Base-by-base conservation (phyloP, 2,329 filamentous ascomycete genomes). In the Epichloe sibirici region DNA sequence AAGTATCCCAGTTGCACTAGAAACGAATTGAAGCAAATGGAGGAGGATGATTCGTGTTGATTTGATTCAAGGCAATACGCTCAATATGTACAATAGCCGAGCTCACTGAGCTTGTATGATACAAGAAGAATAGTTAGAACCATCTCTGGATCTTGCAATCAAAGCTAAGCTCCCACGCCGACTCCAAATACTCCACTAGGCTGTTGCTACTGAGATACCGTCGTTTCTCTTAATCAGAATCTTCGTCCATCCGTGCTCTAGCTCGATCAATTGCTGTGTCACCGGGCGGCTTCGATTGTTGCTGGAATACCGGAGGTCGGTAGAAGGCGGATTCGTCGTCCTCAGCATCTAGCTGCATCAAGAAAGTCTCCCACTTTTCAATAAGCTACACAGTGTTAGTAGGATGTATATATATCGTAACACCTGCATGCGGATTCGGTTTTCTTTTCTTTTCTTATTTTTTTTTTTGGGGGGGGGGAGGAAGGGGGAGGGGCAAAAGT, bases 351-450 rank as follows among this genome's bases (percentile, higher is more conserved):
- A 98, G 76, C 67, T 96, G 93, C 78, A 97, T 85, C 50, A 98
- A 76, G 74, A 95, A 98, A 0, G 93, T 97, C 71, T 98, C 93
- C 93, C 93, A 98, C 57, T 97, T 85, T 70, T 98, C 93, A 63
- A 83, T 82, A 57, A 81, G 69, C 76, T 82, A 56, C 17, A 52
- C 7, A 31, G 57, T n/a, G 39, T 55, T 25, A 51, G 51, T 25
- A 39, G 7, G 21, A 37, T 17, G 23, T n/a, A 8, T 31, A 42
- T 6, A 5, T 13, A 38, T 25, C 17, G 34, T 5, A 25, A 11
- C 21, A 23, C 44, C 31, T 35, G 8, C 39, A 35, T 37, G 21
- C 35, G 12, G 9, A 15, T 13, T 13, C 12, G 25, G 13, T 11
- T 4, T 31, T 3, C 25, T 6, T 25, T 25, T 4, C 17, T 21